Evolutionary conservation across 2,329 filamentous ascomycete genomes (phyloP).

Genomic region (Colletotrichum aenigma): DNA sequence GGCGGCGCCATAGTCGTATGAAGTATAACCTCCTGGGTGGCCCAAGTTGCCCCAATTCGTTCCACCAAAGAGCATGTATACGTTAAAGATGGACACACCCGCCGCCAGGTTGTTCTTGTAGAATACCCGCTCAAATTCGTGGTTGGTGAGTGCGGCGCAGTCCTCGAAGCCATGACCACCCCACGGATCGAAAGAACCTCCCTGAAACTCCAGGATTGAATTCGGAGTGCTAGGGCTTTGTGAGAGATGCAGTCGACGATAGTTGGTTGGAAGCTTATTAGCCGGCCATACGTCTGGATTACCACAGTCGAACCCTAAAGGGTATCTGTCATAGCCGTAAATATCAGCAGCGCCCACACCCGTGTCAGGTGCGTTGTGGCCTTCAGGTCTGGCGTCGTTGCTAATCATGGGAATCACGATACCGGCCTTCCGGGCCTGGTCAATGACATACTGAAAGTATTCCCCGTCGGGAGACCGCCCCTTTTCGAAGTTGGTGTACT

Average conservation of each 20-base stretch:
- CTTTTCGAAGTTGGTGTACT: conserved; percentile 66
- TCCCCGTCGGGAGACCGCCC: conserved; percentile 56
- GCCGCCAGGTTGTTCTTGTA: conserved; percentile 77
- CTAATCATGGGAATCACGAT: conserved; percentile 77
- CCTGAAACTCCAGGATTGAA: conserved; percentile 71
- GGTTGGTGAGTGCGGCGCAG: conserved; percentile 69
- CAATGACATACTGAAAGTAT: conserved; percentile 74
- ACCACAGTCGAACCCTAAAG: conserved; percentile 60
- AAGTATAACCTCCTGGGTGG: conserved; percentile 68
- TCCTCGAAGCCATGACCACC: conserved; percentile 72
- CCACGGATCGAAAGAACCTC: conserved; percentile 75
- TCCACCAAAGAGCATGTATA: conserved; percentile 82
- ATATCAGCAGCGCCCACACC: conserved; percentile 44
- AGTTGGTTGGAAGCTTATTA: conserved; percentile 42
- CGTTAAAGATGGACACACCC: conserved; percentile 69
- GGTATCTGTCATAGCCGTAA: conserved; percentile 63
- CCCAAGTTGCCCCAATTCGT: conserved; percentile 86
- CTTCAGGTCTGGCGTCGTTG: conserved; percentile 70
- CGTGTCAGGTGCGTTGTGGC: conserved; percentile 68
- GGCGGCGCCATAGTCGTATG: conserved; percentile 56
- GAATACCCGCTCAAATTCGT: conserved; percentile 79
- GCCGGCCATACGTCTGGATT: conserved; percentile 51
- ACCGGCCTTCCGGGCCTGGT: conserved; percentile 70
- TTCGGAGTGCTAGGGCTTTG: conserved; percentile 64
- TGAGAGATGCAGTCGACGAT: conserved; percentile 49